A percentile compares a stretch with the other conserved stretches of the same genome.
These are phyloP conservation scores for Mollisia scopiformis DNA, from an alignment of 2,329 filamentous ascomycete genomes.

Conservation along the genomic window DNA sequence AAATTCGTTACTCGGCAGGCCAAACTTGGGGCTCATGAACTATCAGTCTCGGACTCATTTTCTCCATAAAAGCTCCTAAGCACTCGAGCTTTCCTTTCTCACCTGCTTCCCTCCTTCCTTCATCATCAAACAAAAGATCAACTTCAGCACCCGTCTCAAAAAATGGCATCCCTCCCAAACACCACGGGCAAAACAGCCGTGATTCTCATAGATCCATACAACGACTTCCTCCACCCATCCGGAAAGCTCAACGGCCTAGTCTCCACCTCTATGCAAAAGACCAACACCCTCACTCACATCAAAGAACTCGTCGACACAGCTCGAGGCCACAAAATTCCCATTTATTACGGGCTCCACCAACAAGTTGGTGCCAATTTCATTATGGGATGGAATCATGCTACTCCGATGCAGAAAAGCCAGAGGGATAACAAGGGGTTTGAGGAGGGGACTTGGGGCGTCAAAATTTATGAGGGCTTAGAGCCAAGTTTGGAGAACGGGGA, in stretches of 20 bases:
- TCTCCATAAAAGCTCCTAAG: not conserved
- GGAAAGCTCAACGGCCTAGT: constrained; percentile 32
- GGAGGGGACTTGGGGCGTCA: constrained; percentile 34
- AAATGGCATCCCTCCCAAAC: not conserved
- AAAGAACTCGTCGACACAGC: constrained; percentile 31
- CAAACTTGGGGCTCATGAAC: not conserved
- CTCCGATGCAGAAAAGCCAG: constrained; percentile 19
- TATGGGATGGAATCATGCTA: constrained; percentile 36
- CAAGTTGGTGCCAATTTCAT: constrained; percentile 28
- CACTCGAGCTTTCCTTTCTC: not conserved
- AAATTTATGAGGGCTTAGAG: constrained; percentile 36
- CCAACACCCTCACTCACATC: constrained; percentile 32
- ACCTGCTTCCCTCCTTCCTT: not conserved
- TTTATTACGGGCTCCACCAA: constrained; percentile 42
- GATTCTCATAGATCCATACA: constrained; percentile 33
- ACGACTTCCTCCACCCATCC: constrained; percentile 33
- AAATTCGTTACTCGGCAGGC: no score
- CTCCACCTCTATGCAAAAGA: constrained; percentile 33
- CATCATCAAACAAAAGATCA: not conserved
- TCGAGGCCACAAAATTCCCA: constrained; percentile 31
- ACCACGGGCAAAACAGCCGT: constrained; percentile 23
- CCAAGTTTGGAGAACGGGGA: constrained; percentile 35
- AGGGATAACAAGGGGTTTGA: constrained; percentile 31
- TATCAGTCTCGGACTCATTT: not conserved
- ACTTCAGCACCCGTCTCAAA: not conserved